Conservation (phyloP, 192 early-diverging fungal species). For the Gonapodya sp. region DNA sequence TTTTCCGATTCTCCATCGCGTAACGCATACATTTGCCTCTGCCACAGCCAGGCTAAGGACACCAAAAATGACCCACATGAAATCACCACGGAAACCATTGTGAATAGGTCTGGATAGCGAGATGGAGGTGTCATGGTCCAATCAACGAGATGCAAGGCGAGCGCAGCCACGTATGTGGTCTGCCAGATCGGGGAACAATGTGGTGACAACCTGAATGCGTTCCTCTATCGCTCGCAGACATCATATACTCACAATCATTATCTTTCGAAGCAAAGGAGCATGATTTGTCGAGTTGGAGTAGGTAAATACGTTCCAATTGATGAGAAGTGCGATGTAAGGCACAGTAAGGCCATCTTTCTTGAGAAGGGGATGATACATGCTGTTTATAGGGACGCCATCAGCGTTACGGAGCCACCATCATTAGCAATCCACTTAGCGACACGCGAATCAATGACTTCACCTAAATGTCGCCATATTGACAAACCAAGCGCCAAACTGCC, state of each 20-base stretch:
- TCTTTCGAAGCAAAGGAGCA: neutral
- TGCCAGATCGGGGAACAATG: too few relatives aligned
- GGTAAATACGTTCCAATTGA: conserved; percentile 56
- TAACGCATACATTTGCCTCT: neutral
- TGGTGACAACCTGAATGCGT: too few relatives aligned
- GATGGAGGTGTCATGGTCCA: neutral
- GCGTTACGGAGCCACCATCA: neutral
- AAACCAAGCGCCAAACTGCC: conserved; percentile 39
- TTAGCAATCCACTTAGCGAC: too few relatives aligned
- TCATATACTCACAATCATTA: neutral
- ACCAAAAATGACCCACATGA: neutral
- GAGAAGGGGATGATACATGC: conserved; percentile 75
- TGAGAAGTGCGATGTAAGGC: conserved; percentile 55
- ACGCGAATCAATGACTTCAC: conserved; percentile 19
- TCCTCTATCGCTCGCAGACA: too few relatives aligned
- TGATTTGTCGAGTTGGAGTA: neutral
- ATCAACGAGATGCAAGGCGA: neutral
- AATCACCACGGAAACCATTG: neutral
- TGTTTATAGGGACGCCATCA: neutral
- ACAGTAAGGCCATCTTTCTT: conserved; percentile 60
- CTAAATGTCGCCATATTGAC: conserved; percentile 73
- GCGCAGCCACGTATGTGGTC: neutral
- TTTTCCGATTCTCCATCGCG: neutral
- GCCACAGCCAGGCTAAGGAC: neutral
- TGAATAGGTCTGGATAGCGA: neutral